Evolutionary conservation across 306 rosid species (phyloP), one percentile per base, ranked within the genome.

Genomic region (Medicago lupulina): DNA sequence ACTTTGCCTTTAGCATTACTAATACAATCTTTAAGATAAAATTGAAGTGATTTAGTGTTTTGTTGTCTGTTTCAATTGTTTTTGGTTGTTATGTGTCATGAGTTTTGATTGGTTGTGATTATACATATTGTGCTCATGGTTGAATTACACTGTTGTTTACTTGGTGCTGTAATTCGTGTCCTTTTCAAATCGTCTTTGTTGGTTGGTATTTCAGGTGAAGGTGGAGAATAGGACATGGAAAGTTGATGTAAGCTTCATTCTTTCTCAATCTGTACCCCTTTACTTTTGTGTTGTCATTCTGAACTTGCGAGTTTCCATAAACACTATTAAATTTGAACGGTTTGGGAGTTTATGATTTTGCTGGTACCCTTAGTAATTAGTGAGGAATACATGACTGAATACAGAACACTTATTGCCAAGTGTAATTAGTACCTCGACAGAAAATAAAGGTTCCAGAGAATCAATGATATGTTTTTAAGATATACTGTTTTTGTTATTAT

Each of bases 201-300:
- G 28, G 36, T 81, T 86, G 21, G 51, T 71, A 4, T 76, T 85
- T 84, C 92, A 95, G 96, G 98, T 92, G 85, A 92, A 92, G 89
- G 93, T 92, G 87, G 96, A 92, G 75, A 90, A 92, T 25, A 89
- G 85, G 85, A 75, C 88, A 12, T 92, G 98, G 98, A 95, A 95
- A 90, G 95, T 95, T 76, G 97, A 95, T 81, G 97, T 92, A 86
- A 90, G 98, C 25, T 82, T 67, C 71, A 2, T 18, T 71, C 67
- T 70, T 63, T 68, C 21, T 47, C n/a, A 10, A 3, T 4, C 10
- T 14, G n/a, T 70, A 17, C 46, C n/a, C 50, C 47, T 53, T 38
- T 11, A 21, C 60, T 34, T 57, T 17, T 49, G 10, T 57, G 8
- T 16, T 75, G 7, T 28, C 2, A 28, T 69, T 55, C 21, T 39